These are phyloP conservation scores for Exophiala phaeomuriformis DNA, from an alignment of 2,329 filamentous ascomycete species.

Conservation along the genomic window DNA sequence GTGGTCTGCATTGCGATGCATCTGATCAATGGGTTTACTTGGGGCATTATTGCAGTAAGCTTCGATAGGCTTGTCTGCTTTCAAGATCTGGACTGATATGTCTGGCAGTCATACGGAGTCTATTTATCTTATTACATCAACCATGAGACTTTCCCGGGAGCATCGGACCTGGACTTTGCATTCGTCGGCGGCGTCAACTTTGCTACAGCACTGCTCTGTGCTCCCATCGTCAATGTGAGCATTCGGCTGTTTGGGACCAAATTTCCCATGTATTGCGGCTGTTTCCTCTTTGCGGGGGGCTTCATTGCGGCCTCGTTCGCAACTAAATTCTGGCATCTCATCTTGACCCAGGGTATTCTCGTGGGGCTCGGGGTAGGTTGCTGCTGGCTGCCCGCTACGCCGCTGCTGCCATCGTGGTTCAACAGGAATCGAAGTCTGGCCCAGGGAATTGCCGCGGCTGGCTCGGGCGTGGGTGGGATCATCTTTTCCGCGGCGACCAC, in stretches of 20 bases:
- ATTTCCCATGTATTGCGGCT: constrained; percentile 26
- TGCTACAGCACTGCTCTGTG: constrained; percentile 27
- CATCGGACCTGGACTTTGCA: constrained; percentile 29
- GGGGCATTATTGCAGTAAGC: constrained; percentile 29
- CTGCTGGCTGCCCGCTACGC: constrained; percentile 26
- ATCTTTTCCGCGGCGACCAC: constrained; percentile 29
- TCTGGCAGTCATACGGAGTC: constrained; percentile 35
- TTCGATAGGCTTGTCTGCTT: no score
- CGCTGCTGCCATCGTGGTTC: constrained; percentile 31
- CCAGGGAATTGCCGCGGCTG: constrained; percentile 30
- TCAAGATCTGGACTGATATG: background rate
- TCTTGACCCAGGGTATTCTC: constrained; percentile 29
- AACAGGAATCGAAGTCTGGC: constrained; percentile 29
- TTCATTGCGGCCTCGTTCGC: constrained; percentile 30
- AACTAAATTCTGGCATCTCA: constrained; percentile 25
- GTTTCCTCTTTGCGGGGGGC: constrained; percentile 22
- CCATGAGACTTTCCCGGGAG: constrained; percentile 28
- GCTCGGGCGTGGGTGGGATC: constrained; percentile 29
- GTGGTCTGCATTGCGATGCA: constrained; percentile 27
- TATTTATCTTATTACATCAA: constrained; percentile 40
- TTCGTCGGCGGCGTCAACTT: constrained; percentile 32
- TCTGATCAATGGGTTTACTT: constrained; percentile 31
- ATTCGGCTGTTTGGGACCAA: constrained; percentile 24
- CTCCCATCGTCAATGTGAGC: constrained; percentile 28
- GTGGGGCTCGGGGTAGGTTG: constrained; percentile 30